Percentiles rank a stretch among this genome's conserved stretches.
These are phyloP conservation scores for Dioscorea cayenensis DNA, from an alignment of 116 monocot genomes.

Conservation along the genomic window DNA sequence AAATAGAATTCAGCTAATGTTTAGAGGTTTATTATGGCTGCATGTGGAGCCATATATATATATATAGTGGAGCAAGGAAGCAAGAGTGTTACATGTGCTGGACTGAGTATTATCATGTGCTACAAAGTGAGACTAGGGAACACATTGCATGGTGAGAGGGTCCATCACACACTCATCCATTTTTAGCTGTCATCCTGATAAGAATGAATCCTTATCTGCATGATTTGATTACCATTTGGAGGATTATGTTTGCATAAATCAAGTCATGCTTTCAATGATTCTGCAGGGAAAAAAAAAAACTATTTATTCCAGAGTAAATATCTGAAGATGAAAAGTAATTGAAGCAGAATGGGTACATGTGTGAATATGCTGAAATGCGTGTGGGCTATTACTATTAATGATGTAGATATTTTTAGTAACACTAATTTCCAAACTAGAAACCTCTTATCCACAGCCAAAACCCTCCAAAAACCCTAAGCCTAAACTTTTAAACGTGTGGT, in stretches of 20 bases:
- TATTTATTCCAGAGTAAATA: too few relatives aligned
- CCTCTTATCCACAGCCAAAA: slow-evolving; percentile 1
- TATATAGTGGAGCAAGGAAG: not conserved
- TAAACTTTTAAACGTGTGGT: not conserved
- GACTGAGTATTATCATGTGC: not conserved
- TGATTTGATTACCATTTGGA: not conserved
- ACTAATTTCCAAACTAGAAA: not conserved
- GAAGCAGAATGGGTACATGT: too few relatives aligned
- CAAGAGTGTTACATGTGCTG: not conserved
- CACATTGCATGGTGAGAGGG: not conserved
- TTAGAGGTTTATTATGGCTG: not conserved
- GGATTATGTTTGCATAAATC: too few relatives aligned
- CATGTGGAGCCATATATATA: not conserved
- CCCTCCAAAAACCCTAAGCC: not conserved
- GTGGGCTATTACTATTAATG: too few relatives aligned
- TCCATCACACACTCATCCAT: not conserved
- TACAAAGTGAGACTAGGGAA: not conserved
- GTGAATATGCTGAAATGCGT: too few relatives aligned
- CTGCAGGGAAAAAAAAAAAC: too few relatives aligned
- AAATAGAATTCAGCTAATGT: not conserved
- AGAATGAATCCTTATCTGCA: not conserved
- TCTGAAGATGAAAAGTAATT: too few relatives aligned
- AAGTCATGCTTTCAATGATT: too few relatives aligned
- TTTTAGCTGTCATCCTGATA: not conserved
- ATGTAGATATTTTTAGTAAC: too few relatives aligned